Percentiles rank a stretch among this genome's conserved stretches.
Conservation (phyloP, 768 basidiomycete genomes). For the Collybia mongolica region DNA sequence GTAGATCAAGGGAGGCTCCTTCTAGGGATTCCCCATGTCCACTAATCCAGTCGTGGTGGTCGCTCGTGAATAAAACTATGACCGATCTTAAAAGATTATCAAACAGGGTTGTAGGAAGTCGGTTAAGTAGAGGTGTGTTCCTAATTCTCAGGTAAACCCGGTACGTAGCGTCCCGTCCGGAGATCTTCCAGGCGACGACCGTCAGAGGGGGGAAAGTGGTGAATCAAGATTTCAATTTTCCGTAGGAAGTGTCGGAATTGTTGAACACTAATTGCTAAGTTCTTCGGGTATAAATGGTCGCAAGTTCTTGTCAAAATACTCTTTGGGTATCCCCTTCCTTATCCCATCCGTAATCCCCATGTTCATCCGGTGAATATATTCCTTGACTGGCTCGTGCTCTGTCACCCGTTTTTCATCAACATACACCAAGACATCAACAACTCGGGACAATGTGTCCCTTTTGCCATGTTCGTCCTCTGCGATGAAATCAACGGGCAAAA, state of each 20-base stretch:
- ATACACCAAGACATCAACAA: conserved; percentile 36
- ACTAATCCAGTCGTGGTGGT: no score
- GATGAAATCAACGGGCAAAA: conserved; percentile 24
- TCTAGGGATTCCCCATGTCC: conserved; percentile 36
- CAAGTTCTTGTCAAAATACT: conserved; percentile 43
- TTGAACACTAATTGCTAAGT: background rate
- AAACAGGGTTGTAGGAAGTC: no score
- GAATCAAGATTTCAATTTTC: no score
- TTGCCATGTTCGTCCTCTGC: conserved; percentile 4
- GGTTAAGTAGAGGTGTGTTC: no score
- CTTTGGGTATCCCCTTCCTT: conserved; percentile 34
- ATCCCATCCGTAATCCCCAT: conserved; percentile 41
- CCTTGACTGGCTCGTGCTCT: conserved; percentile 31
- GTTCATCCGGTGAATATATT: conserved; percentile 48
- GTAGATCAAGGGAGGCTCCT: conserved; percentile 63
- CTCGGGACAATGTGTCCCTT: background rate
- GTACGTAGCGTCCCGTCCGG: no score
- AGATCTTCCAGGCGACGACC: no score
- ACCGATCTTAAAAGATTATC: no score
- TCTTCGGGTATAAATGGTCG: conserved; percentile 37
- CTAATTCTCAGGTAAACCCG: no score
- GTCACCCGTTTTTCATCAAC: conserved; percentile 32
- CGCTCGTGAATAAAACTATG: no score
- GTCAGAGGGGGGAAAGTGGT: no score
- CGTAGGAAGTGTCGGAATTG: no score